Conservation (phyloP, 768 basidiomycete genomes). For the Suillus spraguei region DNA sequence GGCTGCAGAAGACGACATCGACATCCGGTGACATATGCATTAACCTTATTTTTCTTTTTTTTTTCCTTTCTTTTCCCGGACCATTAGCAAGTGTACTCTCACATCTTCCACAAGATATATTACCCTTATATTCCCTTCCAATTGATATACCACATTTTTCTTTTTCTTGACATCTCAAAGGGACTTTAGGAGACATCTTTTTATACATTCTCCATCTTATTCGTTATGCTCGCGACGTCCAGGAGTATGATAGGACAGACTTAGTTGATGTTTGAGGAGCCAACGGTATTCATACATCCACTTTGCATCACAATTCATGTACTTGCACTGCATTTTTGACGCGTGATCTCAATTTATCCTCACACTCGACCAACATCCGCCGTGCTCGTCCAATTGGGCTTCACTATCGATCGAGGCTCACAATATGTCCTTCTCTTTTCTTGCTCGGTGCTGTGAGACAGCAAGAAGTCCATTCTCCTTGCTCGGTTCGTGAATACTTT, state of each 20-base stretch:
- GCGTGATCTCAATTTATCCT: neutral
- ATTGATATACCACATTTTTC: constrained; percentile 5
- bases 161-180: neutral
- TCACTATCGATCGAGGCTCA: neutral
- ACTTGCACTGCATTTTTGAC: neutral
- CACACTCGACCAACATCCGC: neutral
- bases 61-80: neutral
- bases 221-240: neutral
- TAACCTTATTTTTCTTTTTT: neutral
- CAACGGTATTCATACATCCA: neutral
- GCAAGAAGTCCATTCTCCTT: constrained; percentile 52
- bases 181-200: neutral
- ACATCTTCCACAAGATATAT: constrained; percentile 5
- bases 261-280: neutral
- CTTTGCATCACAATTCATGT: neutral
- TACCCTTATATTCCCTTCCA: constrained; percentile 4
- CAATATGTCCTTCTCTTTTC: constrained; percentile 31
- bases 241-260: neutral
- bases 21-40: constrained; percentile 30
- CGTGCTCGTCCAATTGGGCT: neutral
- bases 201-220: neutral
- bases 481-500: constrained; percentile 27
- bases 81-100: constrained; percentile 5
- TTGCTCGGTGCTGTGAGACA: constrained; percentile 45
- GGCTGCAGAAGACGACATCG: constrained; percentile 28